Base-by-base conservation (phyloP, 2,329 filamentous ascomycete species). In the Teratosphaeria viscida region DNA sequence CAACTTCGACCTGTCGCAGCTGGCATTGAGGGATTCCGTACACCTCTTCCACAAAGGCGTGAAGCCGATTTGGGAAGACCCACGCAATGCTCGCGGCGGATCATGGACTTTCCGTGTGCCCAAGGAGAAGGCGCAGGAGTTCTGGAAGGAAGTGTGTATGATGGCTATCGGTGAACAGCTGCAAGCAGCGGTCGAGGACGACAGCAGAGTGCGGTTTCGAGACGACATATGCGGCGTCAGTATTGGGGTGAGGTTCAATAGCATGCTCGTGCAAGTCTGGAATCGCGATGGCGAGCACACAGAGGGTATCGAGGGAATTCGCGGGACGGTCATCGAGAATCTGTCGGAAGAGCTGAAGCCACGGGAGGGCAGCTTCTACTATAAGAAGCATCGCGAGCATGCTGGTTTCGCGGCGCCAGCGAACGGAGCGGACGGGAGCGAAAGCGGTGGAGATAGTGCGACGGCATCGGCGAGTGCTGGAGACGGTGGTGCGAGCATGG, bases 61-160 rank as follows among this genome's bases (percentile, higher is more conserved):
- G 74, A 88, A 89, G 77, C 89, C 87, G 23, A 83, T 91, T 52
- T 89, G 91, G 81, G 89, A 92, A 76, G 92, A 97, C 72, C 84
- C 89, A 49, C 85, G 94, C 68, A 96, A 96, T 75, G 79, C 87
- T 61, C 81, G 85, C 62, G 92, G 92, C 57, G 92, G 92, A 56
- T 88, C 88, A 72, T 96, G 90, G 90, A 95, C 90, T 26, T 95
- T 97, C 75, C 86, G 92, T 56, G 87, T 96, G 53, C 85, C 87
- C 64, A 96, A 95, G 78, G 81, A 79, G 62, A 81, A 82, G 43
- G 81, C 79, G 2, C 82, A 85, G 2, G 87, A 87, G 67, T 88
- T 89, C 71, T 96, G 87, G 90, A 91, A 86, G 67, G 85, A 86
- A 71, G 81, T 96, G 62, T 84, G 91, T 76, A 77, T 92, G 71